Evolutionary conservation across 345 rosid genomes (phyloP).

Genomic region (Excoecaria agallocha): DNA sequence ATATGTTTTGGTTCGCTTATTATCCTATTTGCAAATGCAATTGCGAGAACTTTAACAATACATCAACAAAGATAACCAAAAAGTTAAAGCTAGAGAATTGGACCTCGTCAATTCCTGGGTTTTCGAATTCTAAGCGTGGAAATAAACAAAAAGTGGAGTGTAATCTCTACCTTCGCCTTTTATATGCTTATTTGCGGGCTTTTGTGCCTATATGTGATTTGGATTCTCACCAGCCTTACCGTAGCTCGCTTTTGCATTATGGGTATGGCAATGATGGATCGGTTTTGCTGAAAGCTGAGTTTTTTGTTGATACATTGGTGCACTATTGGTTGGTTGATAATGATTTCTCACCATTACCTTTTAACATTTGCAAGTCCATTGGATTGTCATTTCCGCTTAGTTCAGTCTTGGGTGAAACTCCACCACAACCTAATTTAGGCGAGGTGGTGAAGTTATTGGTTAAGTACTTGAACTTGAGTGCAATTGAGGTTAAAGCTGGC

Average conservation of each 20-base stretch:
- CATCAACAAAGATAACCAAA: conserved; percentile 40
- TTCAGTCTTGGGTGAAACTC: conserved; percentile 59
- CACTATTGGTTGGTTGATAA: conserved; percentile 90
- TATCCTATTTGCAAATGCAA: conserved; percentile 77
- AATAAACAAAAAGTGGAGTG: conserved; percentile 51
- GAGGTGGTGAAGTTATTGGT: conserved; percentile 81
- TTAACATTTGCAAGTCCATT: conserved; percentile 52
- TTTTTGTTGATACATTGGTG: conserved; percentile 64
- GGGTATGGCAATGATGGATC: conserved; percentile 58
- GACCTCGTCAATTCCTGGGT: conserved; percentile 55
- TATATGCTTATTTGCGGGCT: conserved; percentile 69
- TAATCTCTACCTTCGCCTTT: conserved; percentile 60
- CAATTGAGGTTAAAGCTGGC: conserved; percentile 34
- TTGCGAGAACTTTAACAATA: conserved; percentile 38
- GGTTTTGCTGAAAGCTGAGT: conserved; percentile 55
- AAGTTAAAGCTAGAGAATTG: conserved; percentile 63
- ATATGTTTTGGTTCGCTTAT: conserved; percentile 89
- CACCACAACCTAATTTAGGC: conserved; percentile 67
- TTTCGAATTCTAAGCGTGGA: conserved; percentile 54
- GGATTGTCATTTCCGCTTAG: conserved; percentile 57
- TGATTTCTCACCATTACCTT: conserved; percentile 76
- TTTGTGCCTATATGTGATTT: conserved; percentile 72
- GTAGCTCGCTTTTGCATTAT: conserved; percentile 79
- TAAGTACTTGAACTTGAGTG: conserved; percentile 72
- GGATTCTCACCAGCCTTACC: conserved; percentile 59